Conservation (phyloP, 768 basidiomycete species). For the Rhodosporidiobolus sp. region DNA sequence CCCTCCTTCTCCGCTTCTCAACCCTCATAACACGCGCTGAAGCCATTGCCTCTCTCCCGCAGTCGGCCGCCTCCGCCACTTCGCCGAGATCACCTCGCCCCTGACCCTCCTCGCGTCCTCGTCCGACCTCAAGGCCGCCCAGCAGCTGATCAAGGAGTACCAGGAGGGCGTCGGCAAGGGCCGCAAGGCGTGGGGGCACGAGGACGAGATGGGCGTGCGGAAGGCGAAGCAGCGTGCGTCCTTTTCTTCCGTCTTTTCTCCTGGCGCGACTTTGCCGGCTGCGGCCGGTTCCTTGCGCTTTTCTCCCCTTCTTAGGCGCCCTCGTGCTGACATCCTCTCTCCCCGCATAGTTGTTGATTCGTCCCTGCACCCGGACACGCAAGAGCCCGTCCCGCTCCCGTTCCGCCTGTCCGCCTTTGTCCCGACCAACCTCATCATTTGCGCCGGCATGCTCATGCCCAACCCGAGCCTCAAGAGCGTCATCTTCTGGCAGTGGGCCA, state of each 20-base stretch:
- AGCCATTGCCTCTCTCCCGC: not conserved
- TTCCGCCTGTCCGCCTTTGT: constrained; percentile 53
- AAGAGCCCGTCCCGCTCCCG: constrained; percentile 50
- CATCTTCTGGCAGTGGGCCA: constrained; percentile 48
- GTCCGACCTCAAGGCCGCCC: constrained; percentile 34
- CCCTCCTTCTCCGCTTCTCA: no score
- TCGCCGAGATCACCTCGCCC: constrained; percentile 43
- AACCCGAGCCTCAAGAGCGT: constrained; percentile 46
- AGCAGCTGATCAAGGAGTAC: constrained; percentile 41
- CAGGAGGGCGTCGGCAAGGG: constrained; percentile 30
- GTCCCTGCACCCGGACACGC: constrained; percentile 48
- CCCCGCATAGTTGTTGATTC: constrained; percentile 39
- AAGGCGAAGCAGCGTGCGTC: constrained; percentile 42
- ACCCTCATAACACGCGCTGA: no score
- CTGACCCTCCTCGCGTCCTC: constrained; percentile 43
- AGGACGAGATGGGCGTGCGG: constrained; percentile 34
- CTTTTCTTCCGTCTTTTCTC: not conserved
- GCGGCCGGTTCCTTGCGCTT: not conserved
- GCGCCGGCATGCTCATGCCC: constrained; percentile 53
- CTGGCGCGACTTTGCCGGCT: not conserved
- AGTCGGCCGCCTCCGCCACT: constrained; percentile 44
- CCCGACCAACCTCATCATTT: constrained; percentile 51
- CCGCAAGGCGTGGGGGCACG: constrained; percentile 33
- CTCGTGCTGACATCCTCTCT: not conserved
- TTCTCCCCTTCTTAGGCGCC: not conserved